These are phyloP conservation scores for Knufia fluminis DNA, from an alignment of 2,329 filamentous ascomycete genomes.

Conservation along the genomic window DNA sequence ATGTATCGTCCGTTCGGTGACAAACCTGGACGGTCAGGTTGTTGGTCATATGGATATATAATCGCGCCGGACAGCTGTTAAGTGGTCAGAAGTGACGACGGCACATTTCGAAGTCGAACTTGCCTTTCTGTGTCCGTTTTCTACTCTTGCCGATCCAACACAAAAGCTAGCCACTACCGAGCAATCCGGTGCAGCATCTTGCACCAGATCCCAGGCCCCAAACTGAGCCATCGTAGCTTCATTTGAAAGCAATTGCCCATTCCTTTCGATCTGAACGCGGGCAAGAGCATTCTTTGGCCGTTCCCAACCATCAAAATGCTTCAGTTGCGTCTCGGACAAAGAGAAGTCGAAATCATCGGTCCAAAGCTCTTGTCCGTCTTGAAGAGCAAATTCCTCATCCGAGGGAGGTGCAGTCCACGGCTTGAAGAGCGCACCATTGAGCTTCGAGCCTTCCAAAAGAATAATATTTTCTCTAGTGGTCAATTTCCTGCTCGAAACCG, in stretches of 20 bases:
- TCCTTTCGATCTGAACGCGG: slow-evolving; percentile 20
- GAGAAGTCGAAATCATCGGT: slow-evolving; percentile 58
- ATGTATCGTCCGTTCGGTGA: slow-evolving; percentile 84
- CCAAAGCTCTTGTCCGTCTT: slow-evolving; percentile 47
- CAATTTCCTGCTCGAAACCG: slow-evolving; percentile 48
- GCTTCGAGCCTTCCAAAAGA: slow-evolving; percentile 63
- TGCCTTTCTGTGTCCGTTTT: slow-evolving; percentile 61
- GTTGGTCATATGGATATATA: slow-evolving; percentile 64
- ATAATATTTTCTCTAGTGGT: slow-evolving; percentile 67
- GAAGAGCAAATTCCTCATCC: slow-evolving; percentile 51
- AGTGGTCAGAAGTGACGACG: slow-evolving; percentile 9
- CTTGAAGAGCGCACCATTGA: slow-evolving; percentile 76
- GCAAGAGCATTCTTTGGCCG: slow-evolving; percentile 61
- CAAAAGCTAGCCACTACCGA: slow-evolving; percentile 94
- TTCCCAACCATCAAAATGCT: slow-evolving; percentile 77
- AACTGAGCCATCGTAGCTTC: slow-evolving; percentile 47
- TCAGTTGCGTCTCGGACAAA: slow-evolving; percentile 63
- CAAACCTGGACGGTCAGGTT: slow-evolving; percentile 47
- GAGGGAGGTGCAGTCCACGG: slow-evolving; percentile 65
- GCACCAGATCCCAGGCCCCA: slow-evolving; percentile 67
- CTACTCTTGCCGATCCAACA: slow-evolving; percentile 61
- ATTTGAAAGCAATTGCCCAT: slow-evolving; percentile 10
- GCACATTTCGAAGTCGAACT: slow-evolving; percentile 17
- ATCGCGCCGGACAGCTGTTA: slow-evolving; percentile 58
- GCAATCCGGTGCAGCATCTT: slow-evolving; percentile 92